phyloP scores from a whole-genome alignment of 2,329 filamentous ascomycete genomes.

The Pseudonectria foliicola region DNA sequence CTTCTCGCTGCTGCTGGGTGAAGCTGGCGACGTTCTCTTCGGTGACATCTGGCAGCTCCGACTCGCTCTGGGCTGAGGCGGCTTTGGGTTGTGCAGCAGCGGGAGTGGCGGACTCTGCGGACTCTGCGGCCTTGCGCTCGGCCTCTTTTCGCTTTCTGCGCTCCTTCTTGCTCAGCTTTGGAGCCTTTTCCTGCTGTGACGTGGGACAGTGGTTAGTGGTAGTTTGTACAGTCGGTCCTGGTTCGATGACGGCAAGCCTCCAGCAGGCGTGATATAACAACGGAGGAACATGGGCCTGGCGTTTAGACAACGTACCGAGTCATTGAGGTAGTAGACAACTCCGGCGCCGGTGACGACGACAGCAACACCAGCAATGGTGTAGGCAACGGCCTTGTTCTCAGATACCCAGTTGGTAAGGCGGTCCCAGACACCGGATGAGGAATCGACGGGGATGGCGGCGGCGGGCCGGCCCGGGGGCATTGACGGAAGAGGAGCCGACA shows the following conservation, averaged over 20 bases:
- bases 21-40: slow-evolving; percentile 48
- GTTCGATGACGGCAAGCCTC: slow-evolving; percentile 10
- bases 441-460: slow-evolving; percentile 42
- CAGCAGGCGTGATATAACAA: neutral
- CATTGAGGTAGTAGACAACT: slow-evolving; percentile 79
- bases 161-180: slow-evolving; percentile 85
- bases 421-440: slow-evolving; percentile 74
- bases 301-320: slow-evolving; percentile 38
- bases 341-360: slow-evolving; percentile 87
- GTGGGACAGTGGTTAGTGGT: slow-evolving; percentile 10
- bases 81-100: slow-evolving; percentile 38
- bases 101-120: slow-evolving; percentile 30
- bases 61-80: slow-evolving; percentile 48
- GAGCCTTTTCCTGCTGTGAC: slow-evolving; percentile 40
- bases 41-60: slow-evolving; percentile 63
- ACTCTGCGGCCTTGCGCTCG: slow-evolving; percentile 49
- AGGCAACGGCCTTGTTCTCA: slow-evolving; percentile 91
- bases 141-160: slow-evolving; percentile 80
- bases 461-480: slow-evolving; percentile 38
- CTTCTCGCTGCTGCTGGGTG: slow-evolving; percentile 64
- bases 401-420: slow-evolving; percentile 85
- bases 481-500: slow-evolving; percentile 41
- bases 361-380: slow-evolving; percentile 91
- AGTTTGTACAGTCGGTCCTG: slow-evolving; percentile 6
- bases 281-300: slow-evolving; percentile 1